These are phyloP conservation scores for Ophiostoma quercus DNA, from an alignment of 2,329 filamentous ascomycete species.

Conservation along the genomic window DNA sequence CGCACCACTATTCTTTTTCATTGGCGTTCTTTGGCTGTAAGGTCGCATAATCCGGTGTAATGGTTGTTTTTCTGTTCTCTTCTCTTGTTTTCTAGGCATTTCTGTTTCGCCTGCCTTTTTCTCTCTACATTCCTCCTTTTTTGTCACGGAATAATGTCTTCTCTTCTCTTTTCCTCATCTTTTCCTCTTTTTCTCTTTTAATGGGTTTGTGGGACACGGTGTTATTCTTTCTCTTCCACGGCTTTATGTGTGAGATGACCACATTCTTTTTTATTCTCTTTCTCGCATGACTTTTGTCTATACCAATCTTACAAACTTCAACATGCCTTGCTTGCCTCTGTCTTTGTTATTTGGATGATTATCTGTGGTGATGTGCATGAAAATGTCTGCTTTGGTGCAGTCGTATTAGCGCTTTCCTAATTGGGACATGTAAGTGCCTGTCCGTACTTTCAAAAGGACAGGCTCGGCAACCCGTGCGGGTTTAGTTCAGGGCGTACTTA, in stretches of 20 bases:
- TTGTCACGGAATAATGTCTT: neutral
- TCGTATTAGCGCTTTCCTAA: neutral
- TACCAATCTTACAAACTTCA: neutral
- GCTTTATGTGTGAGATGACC: conserved; percentile 3
- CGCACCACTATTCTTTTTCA: conserved; percentile 20
- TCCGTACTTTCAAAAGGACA: neutral
- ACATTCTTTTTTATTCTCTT: neutral
- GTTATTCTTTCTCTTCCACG: conserved; percentile 6
- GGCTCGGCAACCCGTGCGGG: neutral
- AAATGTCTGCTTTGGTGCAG: neutral
- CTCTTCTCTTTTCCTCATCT: too few relatives aligned
- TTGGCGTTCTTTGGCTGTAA: conserved; percentile 23
- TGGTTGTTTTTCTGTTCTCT: conserved; percentile 3
- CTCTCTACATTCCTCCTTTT: neutral
- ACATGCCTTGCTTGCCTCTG: neutral
- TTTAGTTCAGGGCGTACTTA: neutral
- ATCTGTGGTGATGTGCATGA: neutral
- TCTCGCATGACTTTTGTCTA: neutral
- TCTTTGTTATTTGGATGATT: neutral
- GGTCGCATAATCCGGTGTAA: neutral
- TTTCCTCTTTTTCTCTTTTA: neutral
- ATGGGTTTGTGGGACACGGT: conserved; percentile 6
- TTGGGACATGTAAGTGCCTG: neutral
- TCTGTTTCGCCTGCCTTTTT: neutral
- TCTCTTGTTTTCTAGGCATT: neutral